Percentiles rank a stretch among this genome's conserved stretches.
These are phyloP conservation scores for Arthrocladium fulminans DNA, from an alignment of 2,329 filamentous ascomycete genomes.

Conservation along the genomic window DNA sequence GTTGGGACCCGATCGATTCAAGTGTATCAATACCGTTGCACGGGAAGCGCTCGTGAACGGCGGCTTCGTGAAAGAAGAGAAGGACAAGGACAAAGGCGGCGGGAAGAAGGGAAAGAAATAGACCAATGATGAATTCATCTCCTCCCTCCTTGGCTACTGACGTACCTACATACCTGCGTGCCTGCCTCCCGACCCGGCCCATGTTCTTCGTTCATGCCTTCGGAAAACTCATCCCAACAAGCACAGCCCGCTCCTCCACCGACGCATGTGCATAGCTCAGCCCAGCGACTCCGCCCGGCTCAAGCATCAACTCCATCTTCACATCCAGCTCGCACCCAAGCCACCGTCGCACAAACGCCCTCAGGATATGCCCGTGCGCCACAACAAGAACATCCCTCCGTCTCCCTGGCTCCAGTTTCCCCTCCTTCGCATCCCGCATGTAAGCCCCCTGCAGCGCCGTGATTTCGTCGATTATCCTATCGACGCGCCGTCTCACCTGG, in stretches of 20 bases:
- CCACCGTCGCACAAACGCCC: slow-evolving; percentile 42
- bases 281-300: slow-evolving; percentile 36
- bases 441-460: slow-evolving; percentile 29
- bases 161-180: background rate
- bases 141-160: background rate
- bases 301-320: slow-evolving; percentile 36
- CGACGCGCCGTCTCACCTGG: slow-evolving; percentile 35
- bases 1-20: slow-evolving; percentile 79
- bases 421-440: slow-evolving; percentile 8
- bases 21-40: slow-evolving; percentile 78
- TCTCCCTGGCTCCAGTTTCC: slow-evolving; percentile 10
- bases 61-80: slow-evolving; percentile 54
- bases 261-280: slow-evolving; percentile 33
- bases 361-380: slow-evolving; percentile 39
- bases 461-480: slow-evolving; percentile 36
- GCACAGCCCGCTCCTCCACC: slow-evolving; percentile 32
- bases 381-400: slow-evolving; percentile 20
- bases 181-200: too few species aligned
- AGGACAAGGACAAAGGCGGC: slow-evolving; percentile 21
- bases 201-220: background rate
- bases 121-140: background rate
- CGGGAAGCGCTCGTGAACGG: slow-evolving; percentile 75
- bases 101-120: slow-evolving; percentile 16
- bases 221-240: slow-evolving; percentile 32
- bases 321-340: slow-evolving; percentile 35